Conservation (phyloP, 2,329 filamentous ascomycete species). For the Penicillium sp. region DNA sequence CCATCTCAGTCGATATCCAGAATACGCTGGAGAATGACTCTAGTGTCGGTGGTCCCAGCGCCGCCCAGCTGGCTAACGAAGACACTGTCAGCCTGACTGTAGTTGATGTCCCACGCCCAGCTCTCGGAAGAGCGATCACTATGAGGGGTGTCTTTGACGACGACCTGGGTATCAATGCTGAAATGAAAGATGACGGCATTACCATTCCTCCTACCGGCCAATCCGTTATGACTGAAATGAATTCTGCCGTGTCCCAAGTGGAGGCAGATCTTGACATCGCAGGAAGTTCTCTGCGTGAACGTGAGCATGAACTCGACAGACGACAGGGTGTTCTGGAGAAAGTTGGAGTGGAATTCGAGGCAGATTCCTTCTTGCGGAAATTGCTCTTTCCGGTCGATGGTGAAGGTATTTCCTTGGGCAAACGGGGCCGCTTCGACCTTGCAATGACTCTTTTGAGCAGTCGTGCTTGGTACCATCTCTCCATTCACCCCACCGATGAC, state of each 20-base stretch:
- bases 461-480: conserved; percentile 92
- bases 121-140: conserved; percentile 81
- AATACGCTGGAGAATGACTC: conserved; percentile 65
- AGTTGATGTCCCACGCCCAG: conserved; percentile 77
- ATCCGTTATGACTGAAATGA: conserved; percentile 84
- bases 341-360: conserved; percentile 75
- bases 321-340: conserved; percentile 83
- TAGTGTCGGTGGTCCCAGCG: conserved; percentile 60
- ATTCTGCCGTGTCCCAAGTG: conserved; percentile 72
- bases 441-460: conserved; percentile 73
- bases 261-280: conserved; percentile 77
- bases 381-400: conserved; percentile 76
- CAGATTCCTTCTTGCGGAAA: conserved; percentile 77
- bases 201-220: conserved; percentile 71
- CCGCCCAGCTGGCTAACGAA: conserved; percentile 67
- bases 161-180: conserved; percentile 84
- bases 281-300: conserved; percentile 66
- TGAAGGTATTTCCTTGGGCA: conserved; percentile 78
- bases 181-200: conserved; percentile 96
- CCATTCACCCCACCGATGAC: conserved; percentile 87
- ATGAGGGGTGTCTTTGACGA: conserved; percentile 93
- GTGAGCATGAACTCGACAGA: conserved; percentile 76
- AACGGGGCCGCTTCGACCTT: conserved; percentile 75
- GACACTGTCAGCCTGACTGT: conserved; percentile 88
- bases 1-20: conserved; percentile 74